Evolutionary conservation across 441 rosid species (phyloP), one percentile per base, ranked within the genome.

Genomic region (Erodium texanum): DNA sequence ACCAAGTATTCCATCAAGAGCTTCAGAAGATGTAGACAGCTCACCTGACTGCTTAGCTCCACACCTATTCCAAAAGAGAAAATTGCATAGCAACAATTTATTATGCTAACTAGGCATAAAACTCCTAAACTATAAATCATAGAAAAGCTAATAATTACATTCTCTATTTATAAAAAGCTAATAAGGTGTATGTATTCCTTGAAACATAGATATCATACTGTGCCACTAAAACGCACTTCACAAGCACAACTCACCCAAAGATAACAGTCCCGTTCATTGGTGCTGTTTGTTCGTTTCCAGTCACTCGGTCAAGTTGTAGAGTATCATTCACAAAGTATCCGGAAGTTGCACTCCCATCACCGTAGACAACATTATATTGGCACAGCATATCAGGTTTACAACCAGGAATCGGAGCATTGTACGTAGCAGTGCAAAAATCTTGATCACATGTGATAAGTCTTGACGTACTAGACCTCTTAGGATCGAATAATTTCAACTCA

Each of bases 1-100:
- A 66, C 97, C 97, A 74, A 91, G 71, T 67, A 91, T 87, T 69
- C 99, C 97, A 72, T 92, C 96, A 75, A 89, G 83, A 64, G 96
- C 96, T 69, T 79, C 82, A 62, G 70, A 27, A 2, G 96, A 82
- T 69, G 83, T 70, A 27, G 92, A 86, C 5, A 89, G 79, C 65
- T 84, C 89, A 67, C 99, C 99, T 52, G 96, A 85, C 81, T 89
- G 96, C 73, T 77, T 81, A 73, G 81, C 83, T 16, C 96, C 93
- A 65, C 99, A 94, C 65, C 96, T 93, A 71, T 71, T 52, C 74
- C 65, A 16, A 41, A 27, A 52, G 5, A 34, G 38, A 34, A 34
- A 34, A 34, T 34, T 34, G 38, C 38, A 34, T 34, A 34, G 8
- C 38, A 34, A 3, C 38, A 34, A 3, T 34, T 5, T 34, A 34